Evolutionary conservation across 306 rosid genomes (phyloP), one percentile per base, ranked within the genome.

Genomic region (Heteromeles arbutifolia): DNA sequence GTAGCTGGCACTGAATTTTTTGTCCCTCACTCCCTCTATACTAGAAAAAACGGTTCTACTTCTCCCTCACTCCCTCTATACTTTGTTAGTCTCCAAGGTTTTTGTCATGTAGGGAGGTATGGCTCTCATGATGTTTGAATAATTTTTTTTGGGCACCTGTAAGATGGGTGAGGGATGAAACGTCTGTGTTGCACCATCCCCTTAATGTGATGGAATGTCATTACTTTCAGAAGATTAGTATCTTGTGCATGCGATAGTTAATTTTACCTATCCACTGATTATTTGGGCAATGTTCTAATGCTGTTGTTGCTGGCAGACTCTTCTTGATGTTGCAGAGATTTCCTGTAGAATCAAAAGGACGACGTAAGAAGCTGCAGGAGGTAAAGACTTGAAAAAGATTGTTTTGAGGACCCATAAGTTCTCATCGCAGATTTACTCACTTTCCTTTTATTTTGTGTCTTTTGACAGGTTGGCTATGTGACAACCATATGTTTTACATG

Each of bases 331-430:
- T 95, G 77, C 99, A 85, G 81, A 94, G 99, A 73, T 95, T 95
- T 77, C 99, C 99, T 69, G 97, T 95, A 21, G 99, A 95, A 84
- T 95, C 99, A 76, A 95, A 92, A 84, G 99, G 97, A 44, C 87
- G 99, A 43, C 97, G 99, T 5, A 95, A 95, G 91, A 95, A 95
- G 96, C 94, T 95, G 78, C 99, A 92, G 81, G 99, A 95, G 97
- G 99, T 92, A 84, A 80, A 64, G 45, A 37, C 72, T 66, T 43
- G 75, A 68, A 44, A 31, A 22, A 9, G 22, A 2, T 43, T 48
- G 4, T 52, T 37, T 15, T 34, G 19, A 12, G 44, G 7, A 57
- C 21, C 77, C 14, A 11, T 19, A 11, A 28, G 34, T 69, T 50
- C 28, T 67, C 24, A 57, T 65, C 29, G 39, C 64, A 11, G 11